A percentile compares a stretch with the other conserved stretches of the same genome.
phyloP scores from a whole-genome alignment of 768 basidiomycete species.

The Cubamyces lactineus region DNA sequence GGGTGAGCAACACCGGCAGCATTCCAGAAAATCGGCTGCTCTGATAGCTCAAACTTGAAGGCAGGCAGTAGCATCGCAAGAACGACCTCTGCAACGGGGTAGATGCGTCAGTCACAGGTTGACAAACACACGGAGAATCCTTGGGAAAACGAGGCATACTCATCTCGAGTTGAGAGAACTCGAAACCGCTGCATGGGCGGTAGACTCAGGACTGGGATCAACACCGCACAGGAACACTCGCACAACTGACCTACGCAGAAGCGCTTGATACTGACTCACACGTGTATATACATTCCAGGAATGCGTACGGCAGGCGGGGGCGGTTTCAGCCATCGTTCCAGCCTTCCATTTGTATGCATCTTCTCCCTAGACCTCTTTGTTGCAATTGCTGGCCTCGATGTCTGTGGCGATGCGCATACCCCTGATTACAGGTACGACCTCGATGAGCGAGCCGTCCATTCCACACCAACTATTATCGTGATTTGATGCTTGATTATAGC shows the following conservation, averaged over 20 bases:
- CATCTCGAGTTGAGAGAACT: conserved; percentile 30
- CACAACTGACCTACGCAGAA: not conserved
- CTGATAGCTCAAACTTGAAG: conserved; percentile 33
- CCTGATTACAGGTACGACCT: too few species aligned
- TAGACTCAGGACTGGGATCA: not conserved
- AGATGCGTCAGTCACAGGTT: not conserved
- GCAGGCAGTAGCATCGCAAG: conserved; percentile 31
- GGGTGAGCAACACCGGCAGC: conserved; percentile 32
- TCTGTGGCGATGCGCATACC: conserved; percentile 23
- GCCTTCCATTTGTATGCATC: conserved; percentile 47
- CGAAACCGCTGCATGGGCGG: conserved; percentile 23
- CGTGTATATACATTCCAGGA: conserved; percentile 26
- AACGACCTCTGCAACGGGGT: conserved; percentile 30
- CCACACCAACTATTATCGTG: too few species aligned
- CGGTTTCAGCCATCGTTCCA: conserved; percentile 45
- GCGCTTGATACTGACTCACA: conserved; percentile 9
- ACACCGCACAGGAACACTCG: too few species aligned
- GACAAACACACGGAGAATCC: not conserved
- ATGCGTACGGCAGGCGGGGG: conserved; percentile 15
- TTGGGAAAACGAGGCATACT: conserved; percentile 13
- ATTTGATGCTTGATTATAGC: too few species aligned
- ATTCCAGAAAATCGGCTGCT: conserved; percentile 34
- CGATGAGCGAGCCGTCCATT: too few species aligned
- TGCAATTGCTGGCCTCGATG: conserved; percentile 44
- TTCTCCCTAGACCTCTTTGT: conserved; percentile 47